Base-by-base conservation (phyloP, 768 basidiomycete genomes). In the Cubamyces lactineus region DNA sequence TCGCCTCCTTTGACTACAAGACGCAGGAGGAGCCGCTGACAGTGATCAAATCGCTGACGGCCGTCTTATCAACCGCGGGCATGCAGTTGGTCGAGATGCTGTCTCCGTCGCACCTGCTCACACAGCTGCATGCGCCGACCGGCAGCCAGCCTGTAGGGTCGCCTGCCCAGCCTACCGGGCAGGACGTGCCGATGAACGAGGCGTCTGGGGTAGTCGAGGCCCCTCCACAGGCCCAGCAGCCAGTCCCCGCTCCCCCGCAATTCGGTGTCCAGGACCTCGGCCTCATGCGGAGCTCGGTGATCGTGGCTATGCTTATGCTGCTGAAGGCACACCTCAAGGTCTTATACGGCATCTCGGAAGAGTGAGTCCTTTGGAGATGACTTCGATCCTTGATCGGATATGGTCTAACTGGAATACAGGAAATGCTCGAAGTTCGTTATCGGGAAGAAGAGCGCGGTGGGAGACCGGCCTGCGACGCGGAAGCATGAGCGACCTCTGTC, bases 1-100 rank as follows among this genome's bases (percentile, higher is more conserved):
- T 98, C 60, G 83, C 95, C 0, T 79, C 89, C 0, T 85, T 99
- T 62, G 95, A 98, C 38, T 98, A 96, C 80, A 98, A 94, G 78
- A 92, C 93, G 0, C 88, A 91, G 68, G 97, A 99, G 74, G 97
- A 98, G 75, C 87, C 89, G 5, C 77, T 98, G 54, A 87, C 90
- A 5, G 87, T 98, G 23, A 84, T 97, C 70, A 91, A 89, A 62
- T 82, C 84, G 57, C 80, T 96, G 58, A 94, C 92, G 9, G 77
- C 82, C 17, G 81, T 89, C 23, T 80, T 93, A 48, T 95, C 89
- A 1, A 90, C 87, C 2, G 83, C 85, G 11, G 96, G 91, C 56
- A 88, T 87, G 81, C 92, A 91, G 68, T 74, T 92, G n/a, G 80
- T 93, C 57, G 94, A 91, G 67, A 76, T 80, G 19, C 72, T 91